Evolutionary conservation across 352 stramenopile species (phyloP).

Genomic region (Blastocystis sp.): DNA sequence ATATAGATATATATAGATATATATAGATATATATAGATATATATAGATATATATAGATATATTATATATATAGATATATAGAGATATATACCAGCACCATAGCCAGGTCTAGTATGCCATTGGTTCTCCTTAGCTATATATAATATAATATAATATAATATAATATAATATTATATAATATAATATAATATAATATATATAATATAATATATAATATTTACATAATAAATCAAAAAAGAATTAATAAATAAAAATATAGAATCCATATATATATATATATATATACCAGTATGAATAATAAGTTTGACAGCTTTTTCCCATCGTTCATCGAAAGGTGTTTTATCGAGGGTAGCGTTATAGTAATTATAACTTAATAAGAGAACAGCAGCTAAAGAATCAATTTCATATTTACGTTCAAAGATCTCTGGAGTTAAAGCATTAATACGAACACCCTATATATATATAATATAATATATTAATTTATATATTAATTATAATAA

Average conservation of each 20-base stretch:
- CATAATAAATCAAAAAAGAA: too few species aligned
- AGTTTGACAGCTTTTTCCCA: slow-evolving; percentile 41
- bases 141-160: too few species aligned
- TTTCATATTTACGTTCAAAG: slow-evolving; percentile 47
- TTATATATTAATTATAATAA: not conserved
- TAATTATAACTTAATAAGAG: slow-evolving; percentile 40
- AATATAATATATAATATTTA: too few species aligned
- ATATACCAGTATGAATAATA: slow-evolving; percentile 36
- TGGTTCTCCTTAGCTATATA: too few species aligned
- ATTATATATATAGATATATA: slow-evolving; percentile 35
- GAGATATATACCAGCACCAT: slow-evolving; percentile 36
- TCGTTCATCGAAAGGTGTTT: slow-evolving; percentile 26
- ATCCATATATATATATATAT: slow-evolving; percentile 32
- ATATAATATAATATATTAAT: not conserved
- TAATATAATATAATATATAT: too few species aligned
- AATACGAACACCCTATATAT: slow-evolving; percentile 24
- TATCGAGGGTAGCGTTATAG: slow-evolving; percentile 30
- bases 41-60: too few species aligned
- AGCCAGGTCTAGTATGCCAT: slow-evolving; percentile 28
- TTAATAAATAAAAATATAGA: not conserved
- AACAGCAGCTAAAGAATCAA: slow-evolving; percentile 42
- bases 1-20: slow-evolving; percentile 31
- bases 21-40: too few species aligned
- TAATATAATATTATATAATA: too few species aligned
- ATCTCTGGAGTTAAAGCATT: slow-evolving; percentile 40